These are phyloP conservation scores for Kwoniella europaea DNA, from an alignment of 768 basidiomycete species.

Conservation along the genomic window DNA sequence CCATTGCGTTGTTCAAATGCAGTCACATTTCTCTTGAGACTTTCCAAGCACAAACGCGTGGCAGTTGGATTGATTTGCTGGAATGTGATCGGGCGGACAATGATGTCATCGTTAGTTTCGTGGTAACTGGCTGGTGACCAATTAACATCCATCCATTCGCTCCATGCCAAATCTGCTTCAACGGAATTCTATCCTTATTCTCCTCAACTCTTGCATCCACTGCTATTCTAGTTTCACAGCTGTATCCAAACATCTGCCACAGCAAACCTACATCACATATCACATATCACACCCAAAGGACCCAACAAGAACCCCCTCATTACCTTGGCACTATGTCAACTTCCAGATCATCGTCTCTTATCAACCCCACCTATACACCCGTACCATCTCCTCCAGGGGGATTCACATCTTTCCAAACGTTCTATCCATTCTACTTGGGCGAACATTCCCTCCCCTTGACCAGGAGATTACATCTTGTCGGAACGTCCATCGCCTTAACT, in stretches of 20 bases:
- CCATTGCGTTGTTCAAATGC: too few species aligned
- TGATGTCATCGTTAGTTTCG: slow-evolving; percentile 2
- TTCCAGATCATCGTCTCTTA: slow-evolving; percentile 10
- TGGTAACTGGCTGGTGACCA: too few species aligned
- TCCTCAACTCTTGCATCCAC: neutral
- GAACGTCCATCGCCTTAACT: slow-evolving; percentile 32
- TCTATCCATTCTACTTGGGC: slow-evolving; percentile 53
- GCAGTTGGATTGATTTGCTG: neutral
- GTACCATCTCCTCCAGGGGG: slow-evolving; percentile 9
- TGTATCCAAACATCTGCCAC: neutral
- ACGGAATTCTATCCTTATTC: neutral
- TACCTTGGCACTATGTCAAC: slow-evolving; percentile 2
- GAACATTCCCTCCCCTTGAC: slow-evolving; percentile 42
- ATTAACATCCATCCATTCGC: neutral
- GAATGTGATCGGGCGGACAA: neutral
- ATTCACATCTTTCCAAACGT: slow-evolving; percentile 28
- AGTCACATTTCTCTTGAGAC: too few species aligned
- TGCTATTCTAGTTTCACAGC: neutral
- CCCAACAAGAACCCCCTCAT: neutral
- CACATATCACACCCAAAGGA: neutral
- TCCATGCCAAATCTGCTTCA: neutral
- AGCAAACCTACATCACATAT: neutral
- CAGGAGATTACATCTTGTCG: slow-evolving; percentile 40
- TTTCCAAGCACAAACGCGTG: neutral
- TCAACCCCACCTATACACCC: slow-evolving; percentile 19